phyloP scores from a whole-genome alignment of 345 rosid genomes.

The Populus nigra region DNA sequence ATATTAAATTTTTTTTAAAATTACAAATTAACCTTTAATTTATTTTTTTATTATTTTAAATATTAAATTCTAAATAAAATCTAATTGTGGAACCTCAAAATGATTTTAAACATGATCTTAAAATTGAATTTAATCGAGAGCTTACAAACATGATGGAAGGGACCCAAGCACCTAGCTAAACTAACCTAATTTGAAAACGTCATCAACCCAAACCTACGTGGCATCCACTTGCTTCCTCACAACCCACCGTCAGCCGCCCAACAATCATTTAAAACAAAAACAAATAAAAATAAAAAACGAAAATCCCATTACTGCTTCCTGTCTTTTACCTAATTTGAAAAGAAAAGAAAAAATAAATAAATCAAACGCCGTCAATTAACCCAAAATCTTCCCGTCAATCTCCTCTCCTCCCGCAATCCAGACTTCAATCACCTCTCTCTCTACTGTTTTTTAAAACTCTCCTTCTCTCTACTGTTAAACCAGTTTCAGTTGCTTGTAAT shows the following conservation, averaged over 20 bases:
- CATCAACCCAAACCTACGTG: conserved; percentile 5
- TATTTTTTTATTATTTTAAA: no score
- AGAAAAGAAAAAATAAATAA: neutral
- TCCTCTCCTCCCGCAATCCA: neutral
- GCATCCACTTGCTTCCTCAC: neutral
- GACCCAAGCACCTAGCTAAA: neutral
- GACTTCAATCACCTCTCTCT: neutral
- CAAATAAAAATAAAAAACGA: neutral
- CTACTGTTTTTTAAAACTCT: neutral
- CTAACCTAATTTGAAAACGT: neutral
- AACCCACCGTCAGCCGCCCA: neutral
- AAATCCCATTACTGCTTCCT: neutral
- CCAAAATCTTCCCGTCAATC: neutral
- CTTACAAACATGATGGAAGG: no score
- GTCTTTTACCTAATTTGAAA: neutral
- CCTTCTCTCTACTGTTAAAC: neutral
- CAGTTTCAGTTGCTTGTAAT: neutral
- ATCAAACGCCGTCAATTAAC: conserved; percentile 12
- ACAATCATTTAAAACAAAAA: neutral
- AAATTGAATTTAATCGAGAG: no score
- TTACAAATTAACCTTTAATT: no score
- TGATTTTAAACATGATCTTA: no score
- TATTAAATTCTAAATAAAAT: no score
- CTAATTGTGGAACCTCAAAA: no score
- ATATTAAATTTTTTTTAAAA: no score